phyloP scores from a whole-genome alignment of 768 basidiomycete genomes.

The Pleurotus sapidus region DNA sequence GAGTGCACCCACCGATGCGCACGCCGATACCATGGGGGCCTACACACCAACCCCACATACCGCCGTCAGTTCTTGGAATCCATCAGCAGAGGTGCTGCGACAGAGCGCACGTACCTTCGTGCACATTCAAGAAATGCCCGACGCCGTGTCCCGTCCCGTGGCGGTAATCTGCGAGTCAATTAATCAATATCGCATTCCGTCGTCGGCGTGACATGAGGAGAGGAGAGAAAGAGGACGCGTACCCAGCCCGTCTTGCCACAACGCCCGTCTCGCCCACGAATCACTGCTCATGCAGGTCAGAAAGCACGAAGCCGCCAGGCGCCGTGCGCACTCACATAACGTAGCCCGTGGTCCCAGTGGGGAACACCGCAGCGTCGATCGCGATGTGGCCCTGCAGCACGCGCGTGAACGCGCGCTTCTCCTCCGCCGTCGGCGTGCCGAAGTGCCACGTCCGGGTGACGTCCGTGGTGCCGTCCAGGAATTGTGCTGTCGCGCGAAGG shows the following conservation, averaged over 20 bases:
- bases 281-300: constrained; percentile 46
- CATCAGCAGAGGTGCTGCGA: too few species aligned
- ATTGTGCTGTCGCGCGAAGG: constrained; percentile 56
- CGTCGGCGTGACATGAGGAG: not conserved
- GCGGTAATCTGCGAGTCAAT: constrained; percentile 47
- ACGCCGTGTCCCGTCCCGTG: constrained; percentile 96
- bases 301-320: too few species aligned
- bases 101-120: constrained; percentile 55
- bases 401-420: constrained; percentile 86
- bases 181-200: not conserved
- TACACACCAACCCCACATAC: constrained; percentile 12
- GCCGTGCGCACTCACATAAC: constrained; percentile 39
- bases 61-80: too few species aligned
- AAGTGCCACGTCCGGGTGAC: constrained; percentile 94
- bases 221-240: constrained; percentile 22
- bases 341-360: constrained; percentile 72
- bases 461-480: constrained; percentile 92
- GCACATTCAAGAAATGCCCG: constrained; percentile 92
- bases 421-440: constrained; percentile 76
- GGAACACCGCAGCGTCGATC: constrained; percentile 84
- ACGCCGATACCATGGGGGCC: constrained; percentile 65
- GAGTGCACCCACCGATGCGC: constrained; percentile 36
- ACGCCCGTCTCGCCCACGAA: constrained; percentile 69
- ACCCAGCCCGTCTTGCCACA: constrained; percentile 91
- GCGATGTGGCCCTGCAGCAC: constrained; percentile 91